Evolutionary conservation across 805 yeast species (phyloP).

Genomic region (Cyberlindnera petersonii): DNA sequence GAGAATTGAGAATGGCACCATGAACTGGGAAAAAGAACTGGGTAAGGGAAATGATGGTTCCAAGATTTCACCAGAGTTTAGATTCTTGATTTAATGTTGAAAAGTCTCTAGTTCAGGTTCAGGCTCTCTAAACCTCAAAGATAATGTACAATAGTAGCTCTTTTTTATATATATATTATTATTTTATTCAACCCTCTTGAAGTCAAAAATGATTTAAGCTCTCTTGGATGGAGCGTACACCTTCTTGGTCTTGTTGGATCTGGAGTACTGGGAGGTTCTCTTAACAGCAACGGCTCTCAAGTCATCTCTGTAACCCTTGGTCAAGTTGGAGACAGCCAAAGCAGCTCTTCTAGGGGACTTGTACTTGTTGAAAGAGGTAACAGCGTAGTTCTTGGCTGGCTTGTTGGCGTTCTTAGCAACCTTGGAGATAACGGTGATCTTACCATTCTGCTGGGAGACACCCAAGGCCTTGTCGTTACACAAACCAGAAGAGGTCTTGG

Average conservation of each 20-base stretch:
- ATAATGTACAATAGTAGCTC: slow-evolving; percentile 6
- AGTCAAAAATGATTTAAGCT: slow-evolving; percentile 8
- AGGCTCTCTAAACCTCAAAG: no score
- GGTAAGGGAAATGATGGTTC: slow-evolving; percentile 41
- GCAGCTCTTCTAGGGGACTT: slow-evolving; percentile 41
- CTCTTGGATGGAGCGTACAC: slow-evolving; percentile 28
- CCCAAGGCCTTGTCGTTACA: slow-evolving; percentile 48
- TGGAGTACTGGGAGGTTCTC: slow-evolving; percentile 43
- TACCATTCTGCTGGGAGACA: slow-evolving; percentile 36
- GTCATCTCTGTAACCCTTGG: slow-evolving; percentile 47
- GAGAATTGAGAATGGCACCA: slow-evolving; percentile 40
- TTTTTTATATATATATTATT: not conserved
- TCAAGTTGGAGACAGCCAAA: slow-evolving; percentile 41
- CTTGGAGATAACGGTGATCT: slow-evolving; percentile 41
- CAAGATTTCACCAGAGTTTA: slow-evolving; percentile 40
- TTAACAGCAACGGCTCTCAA: slow-evolving; percentile 44
- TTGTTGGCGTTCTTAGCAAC: slow-evolving; percentile 42
- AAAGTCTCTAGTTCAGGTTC: not conserved
- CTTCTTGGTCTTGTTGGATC: slow-evolving; percentile 36
- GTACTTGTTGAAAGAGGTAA: slow-evolving; percentile 38
- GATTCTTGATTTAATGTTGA: slow-evolving; percentile 29
- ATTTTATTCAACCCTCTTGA: no score
- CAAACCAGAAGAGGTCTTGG: slow-evolving; percentile 44
- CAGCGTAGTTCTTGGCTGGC: slow-evolving; percentile 39
- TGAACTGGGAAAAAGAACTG: slow-evolving; percentile 47